Evolutionary conservation across 2,329 filamentous ascomycete species (phyloP).

Genomic region (Penicillium sp.): DNA sequence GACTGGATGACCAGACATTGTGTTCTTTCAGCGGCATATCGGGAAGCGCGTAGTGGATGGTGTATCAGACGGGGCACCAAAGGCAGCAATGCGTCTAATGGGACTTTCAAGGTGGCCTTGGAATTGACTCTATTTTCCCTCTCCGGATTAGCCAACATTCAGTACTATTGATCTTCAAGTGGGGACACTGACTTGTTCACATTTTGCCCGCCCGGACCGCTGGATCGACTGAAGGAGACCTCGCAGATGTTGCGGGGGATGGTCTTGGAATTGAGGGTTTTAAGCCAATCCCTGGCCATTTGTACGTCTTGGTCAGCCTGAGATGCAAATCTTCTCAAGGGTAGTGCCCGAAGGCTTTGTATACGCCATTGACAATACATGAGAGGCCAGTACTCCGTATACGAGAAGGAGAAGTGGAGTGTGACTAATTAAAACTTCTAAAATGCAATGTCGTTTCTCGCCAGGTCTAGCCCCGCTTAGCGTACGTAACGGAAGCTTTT

Average conservation of each 20-base stretch:
- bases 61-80: constrained; percentile 58
- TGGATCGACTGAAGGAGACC: constrained; percentile 63
- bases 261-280: constrained; percentile 52
- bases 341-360: constrained; percentile 3
- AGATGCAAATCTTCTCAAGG: constrained; percentile 30
- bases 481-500: background rate
- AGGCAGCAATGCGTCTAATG: constrained; percentile 53
- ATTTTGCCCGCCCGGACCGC: constrained; percentile 66
- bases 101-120: constrained; percentile 63
- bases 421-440: constrained; percentile 15
- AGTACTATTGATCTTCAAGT: constrained; percentile 11
- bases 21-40: constrained; percentile 56
- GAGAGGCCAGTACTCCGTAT: background rate
- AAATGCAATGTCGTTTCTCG: background rate
- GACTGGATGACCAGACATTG: constrained; percentile 61
- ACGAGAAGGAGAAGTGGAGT: background rate
- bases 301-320: constrained; percentile 24
- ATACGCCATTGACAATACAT: constrained; percentile 8
- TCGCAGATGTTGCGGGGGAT: constrained; percentile 59
- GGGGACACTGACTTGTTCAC: constrained; percentile 61
- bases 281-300: constrained; percentile 58
- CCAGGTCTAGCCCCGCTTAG: constrained; percentile 9
- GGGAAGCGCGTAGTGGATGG: constrained; percentile 51
- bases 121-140: constrained; percentile 58
- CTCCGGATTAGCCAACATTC: constrained; percentile 7